Conservation (phyloP, 1,284 basidiomycete species). For the Sporisorium sorghi region DNA sequence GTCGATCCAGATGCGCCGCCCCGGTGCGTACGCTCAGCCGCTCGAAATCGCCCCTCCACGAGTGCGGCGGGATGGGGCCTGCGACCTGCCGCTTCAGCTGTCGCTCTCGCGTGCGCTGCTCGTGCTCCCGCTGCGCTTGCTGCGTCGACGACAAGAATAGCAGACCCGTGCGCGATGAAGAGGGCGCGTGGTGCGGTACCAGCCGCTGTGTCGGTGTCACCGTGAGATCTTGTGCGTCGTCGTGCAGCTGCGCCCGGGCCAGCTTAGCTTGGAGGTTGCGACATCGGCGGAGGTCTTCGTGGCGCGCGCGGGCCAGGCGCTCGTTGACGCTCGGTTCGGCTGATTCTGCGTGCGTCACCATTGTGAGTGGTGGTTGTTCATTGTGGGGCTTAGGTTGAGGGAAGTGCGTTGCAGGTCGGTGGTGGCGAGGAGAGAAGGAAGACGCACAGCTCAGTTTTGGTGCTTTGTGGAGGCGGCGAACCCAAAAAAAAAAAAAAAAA, state of each 20-base stretch:
- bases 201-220: not conserved
- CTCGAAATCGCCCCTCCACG: conserved; percentile 47
- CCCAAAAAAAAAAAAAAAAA: conserved; percentile 1
- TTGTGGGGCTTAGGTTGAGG: not conserved
- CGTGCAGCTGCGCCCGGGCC: conserved; percentile 11
- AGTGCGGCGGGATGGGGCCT: conserved; percentile 47
- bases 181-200: not conserved
- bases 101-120: conserved; percentile 19
- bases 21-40: conserved; percentile 31
- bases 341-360: conserved; percentile 14
- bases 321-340: conserved; percentile 37
- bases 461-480: conserved; percentile 21
- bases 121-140: conserved; percentile 28
- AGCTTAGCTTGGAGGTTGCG: conserved; percentile 40
- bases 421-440: not conserved
- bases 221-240: not conserved
- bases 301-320: conserved; percentile 32
- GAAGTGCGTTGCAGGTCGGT: conserved; percentile 6
- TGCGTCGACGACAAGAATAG: conserved; percentile 33
- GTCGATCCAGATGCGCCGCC: not conserved
- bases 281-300: conserved; percentile 35
- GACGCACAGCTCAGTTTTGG: not conserved
- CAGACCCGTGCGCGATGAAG: conserved; percentile 34
- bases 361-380: not conserved
- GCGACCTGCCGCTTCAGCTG: conserved; percentile 46